Percentiles rank a stretch among this genome's conserved stretches.
These are phyloP conservation scores for Naganishia friedmannii DNA, from an alignment of 768 basidiomycete genomes.

Conservation along the genomic window DNA sequence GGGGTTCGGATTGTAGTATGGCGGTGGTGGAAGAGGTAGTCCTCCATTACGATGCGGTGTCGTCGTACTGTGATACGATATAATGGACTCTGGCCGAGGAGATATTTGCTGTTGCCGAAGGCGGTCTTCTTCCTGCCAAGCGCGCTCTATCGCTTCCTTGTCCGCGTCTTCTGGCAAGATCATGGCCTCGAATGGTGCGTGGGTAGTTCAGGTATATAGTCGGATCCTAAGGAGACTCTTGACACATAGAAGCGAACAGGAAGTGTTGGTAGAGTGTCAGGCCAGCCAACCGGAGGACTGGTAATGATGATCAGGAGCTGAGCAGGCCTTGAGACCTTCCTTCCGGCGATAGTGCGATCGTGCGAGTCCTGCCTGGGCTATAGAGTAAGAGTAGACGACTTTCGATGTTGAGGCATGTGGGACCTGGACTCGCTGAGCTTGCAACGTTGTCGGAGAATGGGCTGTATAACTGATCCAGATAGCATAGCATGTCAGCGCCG, in stretches of 20 bases:
- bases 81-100: constrained; percentile 2
- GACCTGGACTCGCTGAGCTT: no score
- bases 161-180: constrained; percentile 51
- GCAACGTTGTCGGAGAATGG: no score
- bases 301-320: background rate
- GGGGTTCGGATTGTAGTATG: constrained; percentile 17
- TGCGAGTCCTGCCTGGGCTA: background rate
- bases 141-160: constrained; percentile 41
- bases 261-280: background rate
- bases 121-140: constrained; percentile 8
- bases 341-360: background rate
- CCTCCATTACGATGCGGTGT: background rate
- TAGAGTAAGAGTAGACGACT: background rate
- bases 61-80: background rate
- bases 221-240: background rate
- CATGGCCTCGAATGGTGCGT: constrained; percentile 30
- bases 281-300: background rate
- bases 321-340: background rate
- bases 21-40: constrained; percentile 23
- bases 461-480: no score
- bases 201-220: background rate
- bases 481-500: no score
- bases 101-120: background rate
- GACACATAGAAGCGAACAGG: background rate
- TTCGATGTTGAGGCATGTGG: no score